Conservation (phyloP, 345 rosid species). For the Camelina laxa region DNA sequence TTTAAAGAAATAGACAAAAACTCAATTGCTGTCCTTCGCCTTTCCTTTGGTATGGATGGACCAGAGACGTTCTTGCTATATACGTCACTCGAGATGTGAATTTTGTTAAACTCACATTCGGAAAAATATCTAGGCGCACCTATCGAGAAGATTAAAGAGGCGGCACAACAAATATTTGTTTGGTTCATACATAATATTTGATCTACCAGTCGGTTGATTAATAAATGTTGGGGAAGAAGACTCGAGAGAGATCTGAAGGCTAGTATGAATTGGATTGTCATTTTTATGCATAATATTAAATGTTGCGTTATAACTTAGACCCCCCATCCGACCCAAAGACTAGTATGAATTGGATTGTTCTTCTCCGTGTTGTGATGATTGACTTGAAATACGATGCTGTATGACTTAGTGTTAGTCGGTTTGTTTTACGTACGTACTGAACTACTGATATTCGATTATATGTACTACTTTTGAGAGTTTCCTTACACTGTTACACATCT, state of each 20-base stretch:
- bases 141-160: neutral
- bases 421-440: constrained; percentile 15
- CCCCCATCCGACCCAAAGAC: neutral
- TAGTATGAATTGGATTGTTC: constrained; percentile 35
- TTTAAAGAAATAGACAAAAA: constrained; percentile 4
- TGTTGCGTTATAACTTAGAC: neutral
- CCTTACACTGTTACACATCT: neutral
- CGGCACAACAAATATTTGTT: neutral
- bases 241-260: too few relatives aligned
- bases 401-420: constrained; percentile 16
- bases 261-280: neutral
- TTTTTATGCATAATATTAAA: neutral
- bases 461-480: neutral
- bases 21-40: neutral
- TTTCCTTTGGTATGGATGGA: neutral
- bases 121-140: neutral
- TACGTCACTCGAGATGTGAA: neutral
- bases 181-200: neutral
- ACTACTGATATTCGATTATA: neutral
- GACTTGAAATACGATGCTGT: constrained; percentile 14
- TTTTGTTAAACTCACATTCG: neutral
- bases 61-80: neutral
- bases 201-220: neutral
- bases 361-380: constrained; percentile 2
- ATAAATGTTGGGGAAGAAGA: neutral